phyloP scores from a whole-genome alignment of 2,329 filamentous ascomycete species.

The Colletotrichum costaricense region DNA sequence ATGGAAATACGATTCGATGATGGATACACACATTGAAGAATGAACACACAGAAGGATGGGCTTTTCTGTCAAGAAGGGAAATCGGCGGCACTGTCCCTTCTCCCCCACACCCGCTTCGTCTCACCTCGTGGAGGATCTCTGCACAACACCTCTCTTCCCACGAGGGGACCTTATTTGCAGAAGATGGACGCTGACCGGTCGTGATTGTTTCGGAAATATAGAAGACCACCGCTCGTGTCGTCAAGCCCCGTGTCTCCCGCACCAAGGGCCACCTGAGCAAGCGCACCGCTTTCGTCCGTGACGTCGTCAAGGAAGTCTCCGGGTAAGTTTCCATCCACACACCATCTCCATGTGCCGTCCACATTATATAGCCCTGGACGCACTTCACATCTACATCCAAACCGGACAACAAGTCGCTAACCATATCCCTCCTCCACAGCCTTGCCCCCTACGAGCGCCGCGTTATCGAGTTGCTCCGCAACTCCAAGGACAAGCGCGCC shows the following conservation, averaged over 20 bases:
- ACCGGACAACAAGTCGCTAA: constrained; percentile 41
- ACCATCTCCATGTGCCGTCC: background rate
- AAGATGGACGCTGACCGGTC: constrained; percentile 73
- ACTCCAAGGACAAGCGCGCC: constrained; percentile 99
- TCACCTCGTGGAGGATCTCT: constrained; percentile 83
- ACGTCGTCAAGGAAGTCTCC: constrained; percentile 98
- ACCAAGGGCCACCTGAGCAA: constrained; percentile 98
- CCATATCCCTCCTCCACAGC: constrained; percentile 52
- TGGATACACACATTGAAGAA: background rate
- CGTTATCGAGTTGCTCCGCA: constrained; percentile 98
- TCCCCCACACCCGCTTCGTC: constrained; percentile 51
- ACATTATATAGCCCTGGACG: too few relatives aligned
- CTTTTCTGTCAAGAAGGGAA: background rate
- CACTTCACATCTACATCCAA: background rate
- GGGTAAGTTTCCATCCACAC: constrained; percentile 70
- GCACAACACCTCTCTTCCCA: constrained; percentile 49
- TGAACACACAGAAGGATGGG: background rate
- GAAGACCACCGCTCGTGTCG: constrained; percentile 85
- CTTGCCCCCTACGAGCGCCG: constrained; percentile 97
- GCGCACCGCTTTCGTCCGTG: constrained; percentile 95
- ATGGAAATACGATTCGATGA: background rate
- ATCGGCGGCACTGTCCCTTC: background rate
- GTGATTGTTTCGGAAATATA: constrained; percentile 56
- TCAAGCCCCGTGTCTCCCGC: constrained; percentile 82
- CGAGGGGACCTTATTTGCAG: constrained; percentile 53